Conservation (phyloP, 495 filamentous ascomycete species). For the Penicillium goetzii region DNA sequence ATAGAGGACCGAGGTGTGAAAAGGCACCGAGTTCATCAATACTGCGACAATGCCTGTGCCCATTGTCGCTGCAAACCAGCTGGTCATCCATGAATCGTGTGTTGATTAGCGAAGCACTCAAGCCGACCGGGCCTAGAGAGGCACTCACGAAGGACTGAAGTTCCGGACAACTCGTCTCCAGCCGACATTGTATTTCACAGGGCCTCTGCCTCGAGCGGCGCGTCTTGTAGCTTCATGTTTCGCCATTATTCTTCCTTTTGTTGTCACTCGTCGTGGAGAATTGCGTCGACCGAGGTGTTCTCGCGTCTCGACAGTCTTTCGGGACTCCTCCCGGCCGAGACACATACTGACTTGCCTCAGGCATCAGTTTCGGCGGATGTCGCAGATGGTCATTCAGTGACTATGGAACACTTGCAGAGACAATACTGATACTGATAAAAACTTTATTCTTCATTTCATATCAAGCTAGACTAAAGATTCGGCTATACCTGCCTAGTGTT, state of each 20-base stretch:
- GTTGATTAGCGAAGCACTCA: not conserved
- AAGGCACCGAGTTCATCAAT: conserved; percentile 47
- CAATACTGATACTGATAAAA: not conserved
- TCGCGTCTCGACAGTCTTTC: not conserved
- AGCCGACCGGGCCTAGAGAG: not conserved
- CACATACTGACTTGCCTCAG: not conserved
- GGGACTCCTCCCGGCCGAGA: not conserved
- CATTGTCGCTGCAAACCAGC: conserved; percentile 55
- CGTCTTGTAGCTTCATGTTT: not conserved
- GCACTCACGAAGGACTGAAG: conserved; percentile 52
- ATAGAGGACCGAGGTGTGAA: conserved; percentile 39
- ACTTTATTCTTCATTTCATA: no score
- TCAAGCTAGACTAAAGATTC: no score
- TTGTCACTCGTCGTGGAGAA: not conserved
- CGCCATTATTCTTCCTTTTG: not conserved
- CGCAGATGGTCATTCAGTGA: not conserved
- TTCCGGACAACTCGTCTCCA: conserved; percentile 51
- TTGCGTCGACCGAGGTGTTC: not conserved
- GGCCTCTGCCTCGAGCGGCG: not conserved
- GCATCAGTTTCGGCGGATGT: not conserved
- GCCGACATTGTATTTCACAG: conserved; percentile 35
- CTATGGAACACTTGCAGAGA: not conserved
- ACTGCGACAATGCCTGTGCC: conserved; percentile 54
- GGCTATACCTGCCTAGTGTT: not conserved
- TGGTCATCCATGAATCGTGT: conserved; percentile 7